A percentile compares a stretch with the other conserved stretches of the same genome.
Evolutionary conservation across 2,329 filamentous ascomycete genomes (phyloP).

Genomic region (Neopestalotiopsis sp.): DNA sequence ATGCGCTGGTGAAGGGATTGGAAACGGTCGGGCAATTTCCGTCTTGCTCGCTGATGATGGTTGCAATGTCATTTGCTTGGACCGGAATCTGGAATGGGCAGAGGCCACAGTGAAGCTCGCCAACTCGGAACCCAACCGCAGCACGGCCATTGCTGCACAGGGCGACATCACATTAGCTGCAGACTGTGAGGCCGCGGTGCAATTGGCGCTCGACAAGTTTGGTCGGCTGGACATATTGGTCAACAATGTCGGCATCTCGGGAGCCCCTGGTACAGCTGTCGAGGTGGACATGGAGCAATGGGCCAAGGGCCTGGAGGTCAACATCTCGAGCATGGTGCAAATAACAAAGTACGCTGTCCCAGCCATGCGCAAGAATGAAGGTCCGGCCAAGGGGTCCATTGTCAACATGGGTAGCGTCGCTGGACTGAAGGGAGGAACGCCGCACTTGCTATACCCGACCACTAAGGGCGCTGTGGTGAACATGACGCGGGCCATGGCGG

Average conservation of each 20-base stretch:
- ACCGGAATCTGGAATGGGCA: constrained; percentile 55
- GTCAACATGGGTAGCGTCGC: constrained; percentile 70
- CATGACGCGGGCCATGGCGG: constrained; percentile 59
- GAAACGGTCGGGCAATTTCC: constrained; percentile 63
- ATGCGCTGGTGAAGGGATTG: constrained; percentile 60
- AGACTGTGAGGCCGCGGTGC: constrained; percentile 54
- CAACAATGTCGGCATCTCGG: constrained; percentile 69
- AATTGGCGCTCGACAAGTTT: constrained; percentile 51
- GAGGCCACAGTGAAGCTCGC: constrained; percentile 61
- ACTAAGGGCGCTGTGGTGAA: constrained; percentile 55
- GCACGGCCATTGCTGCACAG: constrained; percentile 46
- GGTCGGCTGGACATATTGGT: constrained; percentile 67
- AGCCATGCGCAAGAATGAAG: constrained; percentile 60
- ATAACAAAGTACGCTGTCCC: constrained; percentile 69
- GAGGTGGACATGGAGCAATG: constrained; percentile 66
- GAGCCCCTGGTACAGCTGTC: constrained; percentile 63
- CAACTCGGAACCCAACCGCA: constrained; percentile 38
- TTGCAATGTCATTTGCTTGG: constrained; percentile 63
- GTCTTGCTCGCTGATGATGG: constrained; percentile 66
- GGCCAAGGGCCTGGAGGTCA: constrained; percentile 62
- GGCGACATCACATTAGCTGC: constrained; percentile 60
- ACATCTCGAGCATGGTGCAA: constrained; percentile 69
- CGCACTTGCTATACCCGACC: constrained; percentile 52
- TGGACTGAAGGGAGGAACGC: constrained; percentile 53
- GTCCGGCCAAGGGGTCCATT: constrained; percentile 54